Percentiles rank a stretch among this genome's conserved stretches.
These are phyloP conservation scores for Moesziomyces sp. DNA, from an alignment of 1,284 basidiomycete species.

Conservation along the genomic window DNA sequence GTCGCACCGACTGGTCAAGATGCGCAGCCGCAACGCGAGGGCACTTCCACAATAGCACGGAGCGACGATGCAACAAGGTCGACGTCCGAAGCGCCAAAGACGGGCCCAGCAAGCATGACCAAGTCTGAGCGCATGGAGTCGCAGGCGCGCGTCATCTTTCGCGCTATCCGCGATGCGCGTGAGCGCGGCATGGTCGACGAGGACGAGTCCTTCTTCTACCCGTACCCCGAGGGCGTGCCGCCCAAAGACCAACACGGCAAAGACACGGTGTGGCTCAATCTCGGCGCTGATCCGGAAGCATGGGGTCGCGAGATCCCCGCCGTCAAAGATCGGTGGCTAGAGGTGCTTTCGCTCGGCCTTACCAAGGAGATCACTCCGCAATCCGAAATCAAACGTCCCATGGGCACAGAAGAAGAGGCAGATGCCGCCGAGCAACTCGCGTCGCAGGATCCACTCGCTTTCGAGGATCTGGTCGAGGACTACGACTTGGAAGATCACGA, in stretches of 20 bases:
- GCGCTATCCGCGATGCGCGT: conserved; percentile 40
- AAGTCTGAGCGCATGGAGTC: conserved; percentile 48
- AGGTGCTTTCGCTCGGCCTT: conserved; percentile 40
- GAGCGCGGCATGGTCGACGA: conserved; percentile 46
- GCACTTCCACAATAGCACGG: not conserved
- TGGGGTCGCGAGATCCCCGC: conserved; percentile 39
- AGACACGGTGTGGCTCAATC: conserved; percentile 37
- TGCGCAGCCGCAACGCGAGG: not conserved
- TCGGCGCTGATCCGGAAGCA: conserved; percentile 37
- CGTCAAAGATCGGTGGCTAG: conserved; percentile 46
- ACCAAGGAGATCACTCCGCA: conserved; percentile 27
- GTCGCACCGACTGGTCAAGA: not conserved
- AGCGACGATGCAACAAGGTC: not conserved
- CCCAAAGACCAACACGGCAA: conserved; percentile 22
- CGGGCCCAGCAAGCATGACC: conserved; percentile 9
- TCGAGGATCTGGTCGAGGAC: conserved; percentile 40
- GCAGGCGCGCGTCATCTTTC: conserved; percentile 46
- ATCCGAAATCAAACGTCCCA: not conserved
- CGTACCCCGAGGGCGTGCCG: conserved; percentile 36
- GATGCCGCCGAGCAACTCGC: conserved; percentile 1
- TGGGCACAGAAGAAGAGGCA: not conserved
- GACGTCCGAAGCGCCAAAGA: not conserved
- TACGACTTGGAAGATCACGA: conserved; percentile 51
- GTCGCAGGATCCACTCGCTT: conserved; percentile 3
- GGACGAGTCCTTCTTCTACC: conserved; percentile 51